Evolutionary conservation across 2,329 filamentous ascomycete species (phyloP).

Genomic region (Neoarthrinium moseri): DNA sequence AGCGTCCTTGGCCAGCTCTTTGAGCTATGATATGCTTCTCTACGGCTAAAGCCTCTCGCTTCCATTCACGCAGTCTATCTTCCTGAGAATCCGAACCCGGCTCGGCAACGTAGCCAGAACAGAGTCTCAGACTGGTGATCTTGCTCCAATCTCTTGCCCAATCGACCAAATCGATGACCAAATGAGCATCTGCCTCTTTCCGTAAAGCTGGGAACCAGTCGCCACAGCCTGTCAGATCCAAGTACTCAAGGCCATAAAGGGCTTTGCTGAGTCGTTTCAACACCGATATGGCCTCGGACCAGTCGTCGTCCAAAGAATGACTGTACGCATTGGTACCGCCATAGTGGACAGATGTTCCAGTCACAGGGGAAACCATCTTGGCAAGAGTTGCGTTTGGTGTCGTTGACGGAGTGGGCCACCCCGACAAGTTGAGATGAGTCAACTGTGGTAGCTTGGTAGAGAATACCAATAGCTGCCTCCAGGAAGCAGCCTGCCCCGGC

Average conservation of each 20-base stretch:
- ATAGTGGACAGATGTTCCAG: constrained; percentile 46
- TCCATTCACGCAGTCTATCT: constrained; percentile 31
- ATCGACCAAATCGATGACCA: constrained; percentile 40
- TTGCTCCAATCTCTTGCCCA: constrained; percentile 56
- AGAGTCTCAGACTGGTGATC: constrained; percentile 43
- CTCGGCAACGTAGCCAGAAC: constrained; percentile 40
- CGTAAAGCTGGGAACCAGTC: constrained; percentile 53
- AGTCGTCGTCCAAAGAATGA: constrained; percentile 57
- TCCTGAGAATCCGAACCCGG: constrained; percentile 32
- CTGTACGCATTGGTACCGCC: constrained; percentile 57
- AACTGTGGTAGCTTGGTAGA: constrained; percentile 50
- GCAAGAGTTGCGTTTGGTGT: constrained; percentile 52
- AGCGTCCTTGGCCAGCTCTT: constrained; percentile 46
- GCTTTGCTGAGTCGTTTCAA: constrained; percentile 52
- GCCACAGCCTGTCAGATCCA: constrained; percentile 60
- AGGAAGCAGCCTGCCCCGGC: constrained; percentile 41
- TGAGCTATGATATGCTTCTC: constrained; percentile 46
- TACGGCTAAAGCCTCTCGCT: constrained; percentile 37
- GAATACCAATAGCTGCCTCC: constrained; percentile 58
- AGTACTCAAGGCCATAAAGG: constrained; percentile 58
- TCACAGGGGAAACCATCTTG: constrained; percentile 42
- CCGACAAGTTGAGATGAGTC: constrained; percentile 61
- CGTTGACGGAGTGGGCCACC: constrained; percentile 61
- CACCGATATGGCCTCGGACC: constrained; percentile 56
- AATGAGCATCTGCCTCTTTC: constrained; percentile 39